phyloP scores from a whole-genome alignment of 345 rosid genomes.

The Linum usitatissimum region DNA sequence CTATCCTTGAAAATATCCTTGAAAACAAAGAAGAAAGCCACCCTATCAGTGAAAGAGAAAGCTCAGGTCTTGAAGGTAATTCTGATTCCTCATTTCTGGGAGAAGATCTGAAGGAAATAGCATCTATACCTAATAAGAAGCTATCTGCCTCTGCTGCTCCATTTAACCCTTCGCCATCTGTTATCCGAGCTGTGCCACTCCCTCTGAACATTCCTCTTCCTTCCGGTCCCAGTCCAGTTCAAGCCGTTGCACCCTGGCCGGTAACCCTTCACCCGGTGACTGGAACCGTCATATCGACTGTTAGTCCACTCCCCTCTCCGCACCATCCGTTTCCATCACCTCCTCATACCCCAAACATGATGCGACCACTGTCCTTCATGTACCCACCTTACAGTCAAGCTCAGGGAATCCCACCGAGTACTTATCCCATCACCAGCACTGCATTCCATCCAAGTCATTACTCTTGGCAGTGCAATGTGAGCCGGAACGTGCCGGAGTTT shows the following conservation, averaged over 20 bases:
- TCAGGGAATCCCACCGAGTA: constrained; percentile 52
- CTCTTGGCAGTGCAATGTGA: constrained; percentile 70
- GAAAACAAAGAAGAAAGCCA: neutral
- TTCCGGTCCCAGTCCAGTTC: constrained; percentile 44
- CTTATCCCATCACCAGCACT: constrained; percentile 62
- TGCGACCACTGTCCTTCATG: constrained; percentile 72
- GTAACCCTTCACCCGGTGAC: constrained; percentile 77
- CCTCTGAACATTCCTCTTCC: constrained; percentile 52
- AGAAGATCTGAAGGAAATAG: constrained; percentile 60
- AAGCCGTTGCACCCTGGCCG: constrained; percentile 61
- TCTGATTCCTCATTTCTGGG: constrained; percentile 18
- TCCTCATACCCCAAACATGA: constrained; percentile 78
- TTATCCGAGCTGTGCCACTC: constrained; percentile 50
- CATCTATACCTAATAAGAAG: constrained; percentile 48
- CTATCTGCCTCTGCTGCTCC: constrained; percentile 97
- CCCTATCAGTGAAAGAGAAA: neutral
- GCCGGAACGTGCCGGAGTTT: constrained; percentile 49
- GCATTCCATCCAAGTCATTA: constrained; percentile 74
- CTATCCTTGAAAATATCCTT: too few species aligned
- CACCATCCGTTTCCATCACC: constrained; percentile 71
- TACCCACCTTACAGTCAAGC: constrained; percentile 69
- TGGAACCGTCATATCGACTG: constrained; percentile 32
- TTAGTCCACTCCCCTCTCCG: constrained; percentile 43
- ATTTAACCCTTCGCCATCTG: constrained; percentile 61
- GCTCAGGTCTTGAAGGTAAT: constrained; percentile 8